These are phyloP conservation scores for Kwoniella heveanensis DNA, from an alignment of 768 basidiomycete genomes.

Conservation along the genomic window DNA sequence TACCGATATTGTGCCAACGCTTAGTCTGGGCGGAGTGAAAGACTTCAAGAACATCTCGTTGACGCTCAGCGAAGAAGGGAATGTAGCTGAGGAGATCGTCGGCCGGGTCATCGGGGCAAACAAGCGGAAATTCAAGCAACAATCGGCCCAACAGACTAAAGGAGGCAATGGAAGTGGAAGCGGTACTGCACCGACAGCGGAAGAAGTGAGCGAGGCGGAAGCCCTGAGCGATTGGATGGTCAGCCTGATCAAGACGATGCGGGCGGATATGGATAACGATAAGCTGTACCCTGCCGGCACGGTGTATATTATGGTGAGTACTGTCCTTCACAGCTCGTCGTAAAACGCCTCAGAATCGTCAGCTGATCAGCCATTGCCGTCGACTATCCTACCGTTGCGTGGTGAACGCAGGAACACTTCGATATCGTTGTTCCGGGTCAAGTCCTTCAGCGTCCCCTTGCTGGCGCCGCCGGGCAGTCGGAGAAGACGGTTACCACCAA, in stretches of 20 bases:
- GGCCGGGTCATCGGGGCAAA: conserved; percentile 38
- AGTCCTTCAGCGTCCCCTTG: not conserved
- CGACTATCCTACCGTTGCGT: no score
- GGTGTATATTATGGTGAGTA: conserved; percentile 52
- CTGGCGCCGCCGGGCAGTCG: not conserved
- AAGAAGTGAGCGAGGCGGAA: conserved; percentile 31
- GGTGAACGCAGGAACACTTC: conserved; percentile 44
- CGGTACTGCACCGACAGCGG: not conserved
- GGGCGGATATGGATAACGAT: conserved; percentile 56
- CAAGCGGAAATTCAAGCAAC: conserved; percentile 2
- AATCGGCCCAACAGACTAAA: not conserved
- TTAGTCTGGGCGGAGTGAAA: conserved; percentile 50
- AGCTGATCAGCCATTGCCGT: no score
- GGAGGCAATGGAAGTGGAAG: no score
- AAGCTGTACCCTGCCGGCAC: conserved; percentile 56
- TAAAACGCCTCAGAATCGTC: no score
- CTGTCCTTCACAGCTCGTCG: no score
- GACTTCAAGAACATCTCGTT: conserved; percentile 57
- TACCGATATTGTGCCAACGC: conserved; percentile 53
- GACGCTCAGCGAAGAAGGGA: conserved; percentile 55
- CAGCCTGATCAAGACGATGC: conserved; percentile 55
- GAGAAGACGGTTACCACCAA: conserved; percentile 17
- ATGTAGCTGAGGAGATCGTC: conserved; percentile 56
- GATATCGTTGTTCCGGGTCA: conserved; percentile 34
- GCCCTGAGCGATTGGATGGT: conserved; percentile 54